Conservation (phyloP, 2,329 filamentous ascomycete species). For the Corynespora cassiicola region DNA sequence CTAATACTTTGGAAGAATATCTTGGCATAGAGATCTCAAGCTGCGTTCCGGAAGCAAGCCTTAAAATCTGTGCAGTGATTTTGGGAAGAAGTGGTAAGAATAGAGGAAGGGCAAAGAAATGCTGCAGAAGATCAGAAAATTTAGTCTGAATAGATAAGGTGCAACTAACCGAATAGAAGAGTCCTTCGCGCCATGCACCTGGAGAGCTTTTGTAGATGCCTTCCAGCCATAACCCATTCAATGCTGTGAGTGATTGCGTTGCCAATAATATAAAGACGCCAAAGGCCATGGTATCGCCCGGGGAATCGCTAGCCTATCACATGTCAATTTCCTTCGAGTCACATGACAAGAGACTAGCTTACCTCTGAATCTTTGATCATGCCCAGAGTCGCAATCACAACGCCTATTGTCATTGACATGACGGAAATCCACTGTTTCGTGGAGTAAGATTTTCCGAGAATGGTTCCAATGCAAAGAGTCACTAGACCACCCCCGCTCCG, state of each 20-base stretch:
- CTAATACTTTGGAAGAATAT: neutral
- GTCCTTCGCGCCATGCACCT: too few relatives aligned
- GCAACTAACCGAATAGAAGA: too few relatives aligned
- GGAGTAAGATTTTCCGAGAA: neutral
- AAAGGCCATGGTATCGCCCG: neutral
- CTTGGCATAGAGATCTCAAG: neutral
- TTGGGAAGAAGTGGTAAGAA: constrained; percentile 1
- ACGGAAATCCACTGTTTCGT: constrained; percentile 1
- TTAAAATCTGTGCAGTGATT: neutral
- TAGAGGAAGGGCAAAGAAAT: constrained; percentile 1
- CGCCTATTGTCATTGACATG: neutral
- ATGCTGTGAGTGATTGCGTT: neutral
- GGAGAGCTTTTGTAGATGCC: neutral
- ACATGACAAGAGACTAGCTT: too few relatives aligned
- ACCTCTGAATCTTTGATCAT: neutral
- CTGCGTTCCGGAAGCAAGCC: constrained; percentile 1
- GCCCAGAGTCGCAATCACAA: neutral
- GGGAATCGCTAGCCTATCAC: neutral
- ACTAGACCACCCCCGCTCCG: constrained; percentile 2
- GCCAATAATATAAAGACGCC: neutral
- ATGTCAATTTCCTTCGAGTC: too few relatives aligned
- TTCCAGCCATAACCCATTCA: neutral
- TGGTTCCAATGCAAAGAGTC: neutral
- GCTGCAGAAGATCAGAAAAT: neutral
- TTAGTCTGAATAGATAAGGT: too few relatives aligned